Conservation (phyloP, 805 yeast species). For the Saccharomycopsis sp. region DNA sequence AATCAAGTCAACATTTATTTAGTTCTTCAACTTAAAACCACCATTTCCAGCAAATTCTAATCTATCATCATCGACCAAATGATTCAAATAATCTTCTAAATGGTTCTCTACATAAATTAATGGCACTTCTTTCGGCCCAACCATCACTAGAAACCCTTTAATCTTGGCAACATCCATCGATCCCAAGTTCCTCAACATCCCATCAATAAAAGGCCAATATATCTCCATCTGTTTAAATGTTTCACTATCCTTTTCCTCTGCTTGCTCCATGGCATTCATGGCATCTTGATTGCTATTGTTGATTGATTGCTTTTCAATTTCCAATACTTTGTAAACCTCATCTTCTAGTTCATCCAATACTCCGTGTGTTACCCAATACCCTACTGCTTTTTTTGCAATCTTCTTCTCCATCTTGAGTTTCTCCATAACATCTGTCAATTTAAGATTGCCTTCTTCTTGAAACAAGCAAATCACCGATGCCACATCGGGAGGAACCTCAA, state of each 20-base stretch:
- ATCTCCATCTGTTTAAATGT: slow-evolving; percentile 13
- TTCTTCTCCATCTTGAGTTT: slow-evolving; percentile 38
- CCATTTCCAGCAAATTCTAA: slow-evolving; percentile 24
- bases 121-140: slow-evolving; percentile 45
- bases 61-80: slow-evolving; percentile 39
- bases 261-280: slow-evolving; percentile 1
- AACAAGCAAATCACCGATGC: slow-evolving; percentile 58
- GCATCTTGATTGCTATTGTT: neutral
- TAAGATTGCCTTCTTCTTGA: slow-evolving; percentile 25
- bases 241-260: slow-evolving; percentile 29
- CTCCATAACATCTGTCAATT: slow-evolving; percentile 30
- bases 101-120: slow-evolving; percentile 34
- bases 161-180: slow-evolving; percentile 41
- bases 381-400: slow-evolving; percentile 33
- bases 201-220: slow-evolving; percentile 44
- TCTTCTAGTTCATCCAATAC: slow-evolving; percentile 39
- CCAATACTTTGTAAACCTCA: slow-evolving; percentile 36
- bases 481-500: slow-evolving; percentile 59
- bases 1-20: too few relatives aligned
- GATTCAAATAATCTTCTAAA: slow-evolving; percentile 35
- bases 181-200: slow-evolving; percentile 54
- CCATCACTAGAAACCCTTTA: slow-evolving; percentile 45
- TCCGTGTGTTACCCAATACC: slow-evolving; percentile 59
- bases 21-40: slow-evolving; percentile 14
- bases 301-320: slow-evolving; percentile 25